Evolutionary conservation across 83 land plant species (phyloP).

Genomic region (Isoetes engelmannii): DNA sequence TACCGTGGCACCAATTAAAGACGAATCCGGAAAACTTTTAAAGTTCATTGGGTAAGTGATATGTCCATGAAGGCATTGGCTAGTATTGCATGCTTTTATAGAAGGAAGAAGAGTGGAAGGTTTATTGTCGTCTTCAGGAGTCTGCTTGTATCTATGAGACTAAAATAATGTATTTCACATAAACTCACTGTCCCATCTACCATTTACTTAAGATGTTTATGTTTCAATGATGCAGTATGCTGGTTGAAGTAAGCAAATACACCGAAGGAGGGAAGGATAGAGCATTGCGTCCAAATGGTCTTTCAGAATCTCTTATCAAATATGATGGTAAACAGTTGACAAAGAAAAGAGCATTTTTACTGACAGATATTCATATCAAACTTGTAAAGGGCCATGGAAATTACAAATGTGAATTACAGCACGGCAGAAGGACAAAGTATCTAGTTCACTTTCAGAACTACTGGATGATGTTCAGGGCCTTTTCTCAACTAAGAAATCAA

Average conservation of each 20-base stretch:
- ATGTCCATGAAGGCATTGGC: too few species aligned
- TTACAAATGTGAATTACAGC: constrained; percentile 30
- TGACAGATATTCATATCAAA: neutral
- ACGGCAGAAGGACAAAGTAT: constrained; percentile 78
- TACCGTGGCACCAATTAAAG: constrained; percentile 82
- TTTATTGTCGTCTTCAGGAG: too few species aligned
- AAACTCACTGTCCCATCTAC: too few species aligned
- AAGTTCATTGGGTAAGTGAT: constrained; percentile 69
- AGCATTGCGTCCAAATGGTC: constrained; percentile 74
- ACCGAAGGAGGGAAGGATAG: constrained; percentile 82
- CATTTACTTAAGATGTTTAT: too few species aligned
- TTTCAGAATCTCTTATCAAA: constrained; percentile 78
- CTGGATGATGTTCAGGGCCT: constrained; percentile 68
- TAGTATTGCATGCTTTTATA: too few species aligned
- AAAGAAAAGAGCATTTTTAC: neutral
- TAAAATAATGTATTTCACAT: too few species aligned
- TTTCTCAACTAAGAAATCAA: too few species aligned
- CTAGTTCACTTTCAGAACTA: constrained; percentile 65
- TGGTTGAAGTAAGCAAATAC: constrained; percentile 97
- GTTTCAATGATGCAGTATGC: constrained; percentile 58
- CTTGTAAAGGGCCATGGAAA: neutral
- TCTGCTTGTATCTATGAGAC: too few species aligned
- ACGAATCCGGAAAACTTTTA: constrained; percentile 58
- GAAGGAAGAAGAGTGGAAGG: too few species aligned
- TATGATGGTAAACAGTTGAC: constrained; percentile 61